Base-by-base conservation (phyloP, 176 grass and related monocot species). In the Musa itinerans region DNA sequence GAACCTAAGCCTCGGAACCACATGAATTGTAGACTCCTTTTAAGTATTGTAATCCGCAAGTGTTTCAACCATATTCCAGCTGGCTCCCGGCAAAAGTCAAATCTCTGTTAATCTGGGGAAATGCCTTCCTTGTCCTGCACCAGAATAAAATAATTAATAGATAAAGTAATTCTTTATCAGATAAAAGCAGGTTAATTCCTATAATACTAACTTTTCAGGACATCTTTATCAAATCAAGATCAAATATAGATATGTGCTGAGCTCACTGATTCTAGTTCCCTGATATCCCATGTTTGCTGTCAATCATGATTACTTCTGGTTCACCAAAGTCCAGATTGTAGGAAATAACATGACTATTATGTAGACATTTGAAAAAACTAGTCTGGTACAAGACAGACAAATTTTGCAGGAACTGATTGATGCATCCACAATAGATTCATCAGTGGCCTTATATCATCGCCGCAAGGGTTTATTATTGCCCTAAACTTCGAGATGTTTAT, bases 31-130 rank as follows among this genome's bases (percentile, higher is more conserved):
- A 1, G 71, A 74, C 53, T 74, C 23, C 10, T 74, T 74, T 21
- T 74, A 51, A 29, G 56, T 57, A 12, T 74, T 74, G 51, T 57
- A 74, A 12, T 74, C 71, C 56, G 71, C 71, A 24, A 74, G 71
- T 9, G 71, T 74, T 55, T 27, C 71, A 12, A 29, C 71, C 52
- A 55, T 74, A 51, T 26, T 74, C 71, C 71, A 56, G 23, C 50
- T 74, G 71, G 12, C 56, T 74, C 22, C 71, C 52, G 8, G 71
- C 52, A 74, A 74, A 74, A 74, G 56, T 74, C 71, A 74, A 74
- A 17, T 27, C 52, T 74, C 53, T 74, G 71, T 4, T 56, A 52
- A 55, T 74, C 52, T 17, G 23, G 53, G 11, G 71, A 52, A 14
- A 74, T 74, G 52, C 71, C 71, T 54, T 74, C 71, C 52, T 74